These are phyloP conservation scores for Aegilops speltoides DNA, from an alignment of 176 grass and related monocot genomes.

Conservation along the genomic window DNA sequence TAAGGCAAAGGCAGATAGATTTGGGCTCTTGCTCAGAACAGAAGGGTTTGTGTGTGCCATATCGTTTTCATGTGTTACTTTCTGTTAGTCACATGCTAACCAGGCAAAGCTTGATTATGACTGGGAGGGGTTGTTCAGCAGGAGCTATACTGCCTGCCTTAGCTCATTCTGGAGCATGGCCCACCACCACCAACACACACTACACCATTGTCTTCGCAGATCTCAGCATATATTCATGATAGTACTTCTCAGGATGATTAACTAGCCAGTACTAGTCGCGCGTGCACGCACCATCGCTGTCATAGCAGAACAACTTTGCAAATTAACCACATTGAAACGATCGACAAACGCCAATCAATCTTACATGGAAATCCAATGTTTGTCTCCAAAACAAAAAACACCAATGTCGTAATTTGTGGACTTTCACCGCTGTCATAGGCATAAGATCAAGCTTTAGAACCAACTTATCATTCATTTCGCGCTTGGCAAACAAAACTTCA, in stretches of 20 bases:
- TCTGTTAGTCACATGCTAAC: constrained; percentile 30
- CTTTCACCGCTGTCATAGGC: not conserved
- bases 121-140: not conserved
- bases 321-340: not conserved
- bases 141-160: not conserved
- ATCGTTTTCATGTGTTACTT: not conserved
- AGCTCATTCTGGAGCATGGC: not conserved
- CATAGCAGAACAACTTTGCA: not conserved
- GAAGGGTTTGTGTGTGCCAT: not conserved
- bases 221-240: not conserved
- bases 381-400: too few species aligned
- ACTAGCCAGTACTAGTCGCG: not conserved
- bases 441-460: not conserved
- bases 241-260: not conserved
- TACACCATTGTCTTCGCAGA: not conserved
- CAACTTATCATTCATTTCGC: too few species aligned
- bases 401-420: not conserved
- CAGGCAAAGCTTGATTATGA: not conserved
- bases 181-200: not conserved
- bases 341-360: not conserved
- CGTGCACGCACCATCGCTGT: not conserved
- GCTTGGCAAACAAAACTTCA: not conserved
- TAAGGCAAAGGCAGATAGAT: not conserved
- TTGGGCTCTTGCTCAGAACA: not conserved
- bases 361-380: not conserved